Conservation (phyloP, 371 early-diverging fungal species). For the Rhizopus delemar region DNA sequence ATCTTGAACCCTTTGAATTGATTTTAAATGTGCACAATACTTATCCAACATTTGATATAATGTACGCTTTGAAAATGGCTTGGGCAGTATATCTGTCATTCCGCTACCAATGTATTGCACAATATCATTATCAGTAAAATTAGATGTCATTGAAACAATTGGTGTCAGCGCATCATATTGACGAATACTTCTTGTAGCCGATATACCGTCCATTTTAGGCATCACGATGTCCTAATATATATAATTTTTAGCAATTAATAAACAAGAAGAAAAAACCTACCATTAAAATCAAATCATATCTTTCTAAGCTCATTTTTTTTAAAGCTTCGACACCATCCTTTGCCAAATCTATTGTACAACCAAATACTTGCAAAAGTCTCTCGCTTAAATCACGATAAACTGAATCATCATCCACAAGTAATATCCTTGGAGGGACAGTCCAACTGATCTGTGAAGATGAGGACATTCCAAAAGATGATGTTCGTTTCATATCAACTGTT, state of each 20-base stretch:
- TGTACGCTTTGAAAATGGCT: constrained; percentile 69
- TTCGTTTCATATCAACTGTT: constrained; percentile 13
- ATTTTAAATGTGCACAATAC: constrained; percentile 61
- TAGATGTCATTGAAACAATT: constrained; percentile 81
- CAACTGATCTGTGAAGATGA: constrained; percentile 42
- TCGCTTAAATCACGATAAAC: constrained; percentile 67
- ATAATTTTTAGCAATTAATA: too few relatives aligned
- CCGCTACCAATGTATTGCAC: constrained; percentile 73
- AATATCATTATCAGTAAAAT: constrained; percentile 67
- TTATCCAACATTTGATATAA: constrained; percentile 61
- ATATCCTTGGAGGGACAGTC: constrained; percentile 69
- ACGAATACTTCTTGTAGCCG: constrained; percentile 74
- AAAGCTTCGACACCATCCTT: constrained; percentile 76
- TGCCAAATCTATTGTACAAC: constrained; percentile 73
- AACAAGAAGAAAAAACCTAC: constrained; percentile 32
- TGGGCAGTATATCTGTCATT: constrained; percentile 82
- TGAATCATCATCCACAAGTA: constrained; percentile 79
- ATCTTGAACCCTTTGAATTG: constrained; percentile 22
- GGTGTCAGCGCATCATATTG: constrained; percentile 73
- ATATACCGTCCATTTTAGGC: constrained; percentile 78
- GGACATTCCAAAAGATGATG: constrained; percentile 10
- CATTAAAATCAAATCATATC: constrained; percentile 81
- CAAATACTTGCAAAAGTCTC: constrained; percentile 66
- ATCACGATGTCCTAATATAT: constrained; percentile 68
- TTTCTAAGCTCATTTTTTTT: constrained; percentile 58